Base-by-base conservation (phyloP, 441 rosid species). In the Pelargonium australe region DNA sequence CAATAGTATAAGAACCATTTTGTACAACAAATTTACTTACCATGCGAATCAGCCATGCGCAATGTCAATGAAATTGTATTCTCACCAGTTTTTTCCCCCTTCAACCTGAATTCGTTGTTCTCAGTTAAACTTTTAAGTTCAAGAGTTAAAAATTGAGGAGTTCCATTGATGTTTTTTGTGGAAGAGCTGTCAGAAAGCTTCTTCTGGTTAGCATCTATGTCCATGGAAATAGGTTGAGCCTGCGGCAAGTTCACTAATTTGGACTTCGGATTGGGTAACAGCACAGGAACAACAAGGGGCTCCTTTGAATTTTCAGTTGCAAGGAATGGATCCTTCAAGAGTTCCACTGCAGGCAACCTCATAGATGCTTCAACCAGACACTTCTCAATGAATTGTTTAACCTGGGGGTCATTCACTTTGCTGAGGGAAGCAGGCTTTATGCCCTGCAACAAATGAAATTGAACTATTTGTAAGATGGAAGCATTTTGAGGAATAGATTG, bases 351-450 rank as follows among this genome's bases (percentile, higher is more conserved):
- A 77, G 91, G 77, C 70, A 88, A 80, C 73, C 97, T 82, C 17
- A 74, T 61, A 10, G 86, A 40, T 44, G 92, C 94, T 55, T 95
- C 88, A 78, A 84, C 85, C 40, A 94, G 87, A 79, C 98, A 93
- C 77, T 85, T 89, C 80, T 93, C 96, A 53, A 93, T 91, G 74
- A 94, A 87, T 67, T 81, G 78, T 88, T 75, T 89, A 65, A 86
- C 84, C 72, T 82, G 84, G 58, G 86, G 87, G 70, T 89, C 89
- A 65, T 77, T 83, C 72, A 94, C 91, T 79, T 84, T 88, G 75
- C 79, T 43, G 28, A 94, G 93, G 65, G 97, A 88, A 37, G 86
- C 85, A 28, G 98, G 96, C 75, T 85, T 94, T 67, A 85, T 68
- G 17, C 92, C 89, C 97, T 90, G 82, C 70, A 78, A 37, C 17